Conservation (phyloP, 2,329 filamentous ascomycete species). For the Echinosphaeria canescens region DNA sequence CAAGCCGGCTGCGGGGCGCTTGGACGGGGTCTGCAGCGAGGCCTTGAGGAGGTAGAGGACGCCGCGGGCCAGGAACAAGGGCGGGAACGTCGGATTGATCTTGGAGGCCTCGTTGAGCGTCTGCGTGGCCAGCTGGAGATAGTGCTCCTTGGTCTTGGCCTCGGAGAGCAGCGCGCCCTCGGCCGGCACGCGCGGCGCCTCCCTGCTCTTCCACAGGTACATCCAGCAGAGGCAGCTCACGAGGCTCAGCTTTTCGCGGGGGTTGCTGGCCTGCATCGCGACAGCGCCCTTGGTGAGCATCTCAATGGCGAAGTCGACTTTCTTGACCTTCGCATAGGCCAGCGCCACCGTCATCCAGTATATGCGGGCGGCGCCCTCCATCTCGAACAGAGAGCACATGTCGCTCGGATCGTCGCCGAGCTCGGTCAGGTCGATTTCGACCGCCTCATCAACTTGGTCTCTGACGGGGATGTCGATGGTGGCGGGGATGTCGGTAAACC, state of each 20-base stretch:
- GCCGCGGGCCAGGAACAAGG: conserved; percentile 76
- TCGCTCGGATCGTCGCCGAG: conserved; percentile 88
- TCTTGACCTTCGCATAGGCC: conserved; percentile 89
- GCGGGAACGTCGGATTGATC: conserved; percentile 80
- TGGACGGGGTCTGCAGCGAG: conserved; percentile 59
- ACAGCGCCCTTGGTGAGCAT: conserved; percentile 53
- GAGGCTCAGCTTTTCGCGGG: conserved; percentile 69
- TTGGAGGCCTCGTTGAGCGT: conserved; percentile 90
- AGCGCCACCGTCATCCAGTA: conserved; percentile 98
- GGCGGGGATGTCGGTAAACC: conserved; percentile 42
- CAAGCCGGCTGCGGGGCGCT: conserved; percentile 26
- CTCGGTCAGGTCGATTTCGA: conserved; percentile 85
- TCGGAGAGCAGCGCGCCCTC: conserved; percentile 47
- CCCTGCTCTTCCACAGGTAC: conserved; percentile 72
- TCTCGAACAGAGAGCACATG: conserved; percentile 85
- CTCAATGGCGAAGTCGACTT: conserved; percentile 66
- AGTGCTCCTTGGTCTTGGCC: conserved; percentile 80
- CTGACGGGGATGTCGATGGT: conserved; percentile 46
- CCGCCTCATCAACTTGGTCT: conserved; percentile 47
- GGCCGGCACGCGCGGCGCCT: conserved; percentile 40
- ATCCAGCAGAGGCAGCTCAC: conserved; percentile 78
- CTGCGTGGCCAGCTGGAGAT: conserved; percentile 73
- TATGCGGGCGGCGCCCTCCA: conserved; percentile 73
- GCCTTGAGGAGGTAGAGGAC: conserved; percentile 76
- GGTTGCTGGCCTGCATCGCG: conserved; percentile 46